Evolutionary conservation across 306 rosid species (phyloP).

Genomic region (Astragalus glycyphyllos): DNA sequence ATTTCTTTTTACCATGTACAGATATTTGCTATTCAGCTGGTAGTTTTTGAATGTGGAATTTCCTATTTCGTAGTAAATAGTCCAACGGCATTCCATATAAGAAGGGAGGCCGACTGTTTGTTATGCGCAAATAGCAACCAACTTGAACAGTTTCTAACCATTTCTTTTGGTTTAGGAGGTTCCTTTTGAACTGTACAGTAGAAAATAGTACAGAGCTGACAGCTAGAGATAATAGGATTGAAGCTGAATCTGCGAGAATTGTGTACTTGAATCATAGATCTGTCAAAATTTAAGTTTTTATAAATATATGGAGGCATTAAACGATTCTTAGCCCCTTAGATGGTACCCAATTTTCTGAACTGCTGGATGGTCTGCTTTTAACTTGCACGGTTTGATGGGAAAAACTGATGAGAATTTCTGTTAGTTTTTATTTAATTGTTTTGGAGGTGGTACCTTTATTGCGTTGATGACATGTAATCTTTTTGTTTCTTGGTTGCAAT

Average conservation of each 20-base stretch:
- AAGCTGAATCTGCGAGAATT: slow-evolving; percentile 17
- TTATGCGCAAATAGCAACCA: slow-evolving; percentile 1
- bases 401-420: too few species aligned
- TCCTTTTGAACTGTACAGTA: slow-evolving; percentile 42
- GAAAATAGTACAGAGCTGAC: slow-evolving; percentile 36
- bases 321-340: not conserved
- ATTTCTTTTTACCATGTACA: slow-evolving; percentile 37
- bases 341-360: not conserved
- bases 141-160: slow-evolving; percentile 28
- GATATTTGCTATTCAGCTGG: slow-evolving; percentile 29
- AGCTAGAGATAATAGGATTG: slow-evolving; percentile 5
- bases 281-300: not conserved
- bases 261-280: slow-evolving; percentile 16
- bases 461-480: too few species aligned
- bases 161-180: slow-evolving; percentile 37
- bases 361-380: not conserved
- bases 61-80: slow-evolving; percentile 35
- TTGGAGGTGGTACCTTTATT: too few species aligned
- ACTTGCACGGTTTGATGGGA: too few species aligned
- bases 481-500: not conserved
- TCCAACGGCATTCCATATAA: slow-evolving; percentile 17
- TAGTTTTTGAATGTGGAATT: slow-evolving; percentile 24
- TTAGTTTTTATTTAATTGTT: too few species aligned
- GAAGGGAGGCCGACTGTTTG: slow-evolving; percentile 8
- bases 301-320: not conserved